These are phyloP conservation scores for Secale cereale DNA, from an alignment of 176 grass and related monocot species.

Conservation along the genomic window DNA sequence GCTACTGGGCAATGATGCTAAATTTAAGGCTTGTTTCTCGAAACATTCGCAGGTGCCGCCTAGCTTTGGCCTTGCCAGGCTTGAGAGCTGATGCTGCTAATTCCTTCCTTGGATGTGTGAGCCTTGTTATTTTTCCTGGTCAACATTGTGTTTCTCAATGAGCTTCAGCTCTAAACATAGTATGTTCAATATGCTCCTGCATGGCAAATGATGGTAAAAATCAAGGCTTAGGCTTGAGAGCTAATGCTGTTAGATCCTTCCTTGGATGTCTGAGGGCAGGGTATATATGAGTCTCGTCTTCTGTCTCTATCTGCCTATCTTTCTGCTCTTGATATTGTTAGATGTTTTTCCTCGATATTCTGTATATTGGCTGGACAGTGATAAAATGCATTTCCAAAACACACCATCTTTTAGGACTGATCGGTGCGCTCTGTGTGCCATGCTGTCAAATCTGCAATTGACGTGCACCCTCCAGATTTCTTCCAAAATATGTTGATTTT, in stretches of 20 bases:
- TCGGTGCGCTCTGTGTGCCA: too few species aligned
- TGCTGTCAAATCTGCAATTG: too few species aligned
- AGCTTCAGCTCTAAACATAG: background rate
- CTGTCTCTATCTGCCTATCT: too few species aligned
- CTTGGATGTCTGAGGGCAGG: conserved; percentile 40
- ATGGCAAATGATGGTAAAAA: background rate
- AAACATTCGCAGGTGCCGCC: conserved; percentile 54
- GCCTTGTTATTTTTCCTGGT: background rate
- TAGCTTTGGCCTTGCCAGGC: conserved; percentile 47
- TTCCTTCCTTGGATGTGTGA: conserved; percentile 58
- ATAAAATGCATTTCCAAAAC: too few species aligned
- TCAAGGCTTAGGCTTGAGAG: conserved; percentile 59
- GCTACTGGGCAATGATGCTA: background rate
- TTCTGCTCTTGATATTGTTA: too few species aligned
- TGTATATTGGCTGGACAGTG: too few species aligned
- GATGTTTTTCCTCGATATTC: too few species aligned
- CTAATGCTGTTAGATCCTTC: conserved; percentile 47
- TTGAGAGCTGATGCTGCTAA: conserved; percentile 52
- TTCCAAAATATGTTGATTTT: too few species aligned
- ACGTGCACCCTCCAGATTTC: too few species aligned
- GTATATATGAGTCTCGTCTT: background rate
- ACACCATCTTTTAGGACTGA: too few species aligned
- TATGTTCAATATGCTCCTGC: background rate
- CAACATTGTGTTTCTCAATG: too few species aligned
- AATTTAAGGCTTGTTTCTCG: conserved; percentile 60